Evolutionary conservation across 1,284 basidiomycete genomes (phyloP).

Genomic region (Sporisorium iseilematis-ciliati): DNA sequence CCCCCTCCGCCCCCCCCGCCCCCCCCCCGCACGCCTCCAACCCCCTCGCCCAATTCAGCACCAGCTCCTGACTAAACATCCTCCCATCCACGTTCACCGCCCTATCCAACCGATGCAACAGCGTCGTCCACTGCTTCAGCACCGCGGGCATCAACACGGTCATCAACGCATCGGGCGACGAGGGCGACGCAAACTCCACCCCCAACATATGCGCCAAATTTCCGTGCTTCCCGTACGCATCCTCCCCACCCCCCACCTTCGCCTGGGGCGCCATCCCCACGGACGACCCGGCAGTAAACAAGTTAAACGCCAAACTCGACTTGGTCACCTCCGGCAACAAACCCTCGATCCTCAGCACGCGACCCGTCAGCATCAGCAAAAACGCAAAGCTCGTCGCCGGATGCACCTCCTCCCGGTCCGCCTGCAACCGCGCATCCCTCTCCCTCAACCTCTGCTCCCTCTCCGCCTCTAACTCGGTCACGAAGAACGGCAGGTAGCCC

Average conservation of each 20-base stretch:
- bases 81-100: slow-evolving; percentile 62
- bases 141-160: slow-evolving; percentile 58
- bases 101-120: slow-evolving; percentile 50
- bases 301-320: slow-evolving; percentile 43
- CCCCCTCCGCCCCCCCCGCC: too few species aligned
- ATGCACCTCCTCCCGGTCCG: slow-evolving; percentile 50
- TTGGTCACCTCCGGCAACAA: slow-evolving; percentile 53
- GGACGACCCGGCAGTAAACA: slow-evolving; percentile 44
- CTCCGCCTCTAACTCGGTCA: slow-evolving; percentile 49
- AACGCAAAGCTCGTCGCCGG: slow-evolving; percentile 62
- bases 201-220: slow-evolving; percentile 37
- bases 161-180: slow-evolving; percentile 61
- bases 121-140: slow-evolving; percentile 60
- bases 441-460: slow-evolving; percentile 38
- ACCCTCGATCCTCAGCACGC: slow-evolving; percentile 56
- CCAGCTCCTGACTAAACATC: slow-evolving; percentile 65
- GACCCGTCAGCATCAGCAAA: slow-evolving; percentile 52
- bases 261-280: too few species aligned
- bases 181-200: slow-evolving; percentile 26
- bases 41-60: slow-evolving; percentile 55
- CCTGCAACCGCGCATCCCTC: slow-evolving; percentile 35
- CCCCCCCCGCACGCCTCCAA: slow-evolving; percentile 41
- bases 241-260: slow-evolving; percentile 4
- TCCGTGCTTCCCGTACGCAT: slow-evolving; percentile 43
- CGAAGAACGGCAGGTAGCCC: slow-evolving; percentile 59